Base-by-base conservation (phyloP, 805 yeast genomes). In the Candida pini region DNA sequence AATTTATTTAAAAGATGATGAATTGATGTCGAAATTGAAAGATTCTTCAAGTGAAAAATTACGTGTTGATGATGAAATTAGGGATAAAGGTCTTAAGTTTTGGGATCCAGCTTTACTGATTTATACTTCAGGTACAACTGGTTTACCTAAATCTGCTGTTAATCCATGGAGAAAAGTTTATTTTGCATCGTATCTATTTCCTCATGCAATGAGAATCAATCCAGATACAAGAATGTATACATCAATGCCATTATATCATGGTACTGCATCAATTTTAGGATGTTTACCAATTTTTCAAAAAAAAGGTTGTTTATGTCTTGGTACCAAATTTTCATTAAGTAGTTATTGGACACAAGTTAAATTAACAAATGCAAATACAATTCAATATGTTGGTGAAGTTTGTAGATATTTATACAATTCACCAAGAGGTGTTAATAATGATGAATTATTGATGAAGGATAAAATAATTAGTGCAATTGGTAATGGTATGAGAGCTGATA, bases 361-460 rank as follows among this genome's bases (percentile, higher is more conserved):
- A 45, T 52, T 84, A 23, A 59, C 79, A 10, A 59, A 67, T 2
- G 84, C 96, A 3, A 84, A 95, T 4, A 85, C 84, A 43, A 72
- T 87, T 35, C 96, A 89, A 60, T 89, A 89, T 49, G 97, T 89
- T 13, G 97, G 97, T 13, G 97, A 89, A 59, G 88, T 87, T 21
- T 86, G 97, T 58, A 73, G 97, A 31, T 90, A 88, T 52, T 67
- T 89, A 39, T 60, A 84, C 31, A 63, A 62, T 7, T 79, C 80
- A 28, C 81, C 84, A 17, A n/a, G n/a, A n/a, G n/a, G n/a, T n/a
- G 39, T 33, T 10, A 46, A 47, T 3, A 38, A 40, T 17, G 52
- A 56, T 36, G 60, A 56, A 35, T 33, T 38, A 9, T 25, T 24
- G 4, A 46, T 45, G 25, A 42, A 41, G 20, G 58, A 58, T 12